Percentiles rank a stretch among this genome's conserved stretches.
phyloP scores from a whole-genome alignment of 2,329 filamentous ascomycete genomes.

The Rhynchosporium graminicola region DNA sequence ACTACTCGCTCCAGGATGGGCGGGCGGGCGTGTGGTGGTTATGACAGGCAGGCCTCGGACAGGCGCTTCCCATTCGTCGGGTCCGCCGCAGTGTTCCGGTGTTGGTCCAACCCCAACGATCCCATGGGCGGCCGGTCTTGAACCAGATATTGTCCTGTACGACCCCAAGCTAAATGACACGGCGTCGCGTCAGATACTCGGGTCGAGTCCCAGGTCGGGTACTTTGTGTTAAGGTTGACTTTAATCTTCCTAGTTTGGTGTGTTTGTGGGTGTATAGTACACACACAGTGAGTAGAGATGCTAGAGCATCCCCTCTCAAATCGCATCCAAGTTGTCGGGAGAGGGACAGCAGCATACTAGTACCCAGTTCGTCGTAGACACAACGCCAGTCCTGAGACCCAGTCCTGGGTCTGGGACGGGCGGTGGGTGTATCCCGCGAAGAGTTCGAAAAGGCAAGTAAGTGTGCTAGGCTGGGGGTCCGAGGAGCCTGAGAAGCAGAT shows the following conservation, averaged over 20 bases:
- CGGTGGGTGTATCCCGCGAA: conserved; percentile 9
- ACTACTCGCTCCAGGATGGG: not conserved
- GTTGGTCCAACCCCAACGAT: not conserved
- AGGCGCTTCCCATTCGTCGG: conserved; percentile 10
- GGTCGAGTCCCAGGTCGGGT: conserved; percentile 3
- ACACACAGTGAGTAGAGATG: too few species aligned
- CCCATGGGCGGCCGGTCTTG: not conserved
- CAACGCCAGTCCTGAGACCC: too few species aligned
- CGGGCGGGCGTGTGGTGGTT: too few species aligned
- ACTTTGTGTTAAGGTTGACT: conserved; percentile 4
- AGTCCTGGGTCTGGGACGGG: conserved; percentile 5
- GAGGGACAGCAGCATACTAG: conserved; percentile 2
- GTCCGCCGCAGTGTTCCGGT: conserved; percentile 8
- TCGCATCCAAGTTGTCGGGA: conserved; percentile 13
- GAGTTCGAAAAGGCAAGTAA: not conserved
- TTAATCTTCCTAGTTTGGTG: conserved; percentile 8
- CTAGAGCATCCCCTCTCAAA: not conserved
- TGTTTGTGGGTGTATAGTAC: not conserved
- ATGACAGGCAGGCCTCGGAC: not conserved
- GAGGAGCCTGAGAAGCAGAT: too few species aligned
- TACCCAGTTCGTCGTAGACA: not conserved
- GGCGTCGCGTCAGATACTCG: not conserved
- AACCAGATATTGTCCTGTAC: conserved; percentile 14
- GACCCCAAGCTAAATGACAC: conserved; percentile 14
- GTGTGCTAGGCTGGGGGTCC: too few species aligned